Evolutionary conservation across 2,329 filamentous ascomycete species (phyloP), one percentile per base, ranked within the genome.

Genomic region (Clonostachys byssicola): DNA sequence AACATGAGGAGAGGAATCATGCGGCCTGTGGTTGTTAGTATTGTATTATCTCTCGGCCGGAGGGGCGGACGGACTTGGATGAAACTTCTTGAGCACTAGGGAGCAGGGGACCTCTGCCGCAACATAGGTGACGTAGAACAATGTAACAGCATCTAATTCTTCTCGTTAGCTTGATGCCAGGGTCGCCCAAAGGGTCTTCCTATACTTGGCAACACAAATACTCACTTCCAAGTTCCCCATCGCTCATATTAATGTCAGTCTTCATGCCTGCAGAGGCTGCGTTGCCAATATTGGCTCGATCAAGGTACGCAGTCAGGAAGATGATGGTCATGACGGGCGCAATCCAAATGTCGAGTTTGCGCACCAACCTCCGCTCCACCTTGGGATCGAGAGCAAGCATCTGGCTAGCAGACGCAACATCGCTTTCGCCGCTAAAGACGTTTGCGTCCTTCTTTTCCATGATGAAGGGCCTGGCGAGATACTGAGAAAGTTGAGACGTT

Each of bases 281-380:
- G 33, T 55, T 53, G 33, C 57, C 57, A 43, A 55, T 51, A 44
- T 55, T 55, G 34, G 51, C 47, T 13, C 55, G 51, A 43, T 56
- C 55, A 30, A 58, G 51, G 40, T 52, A 58, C 9, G 68, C 49
- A 61, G 62, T 42, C 54, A 63, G 23, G 60, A 66, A 44, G 56
- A 64, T 69, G 62, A 73, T 14, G 64, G 70, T 53, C 51, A 59
- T 54, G 43, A 62, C 54, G 12, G 62, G 61, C 30, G 63, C 46
- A 16, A 65, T 56, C 10, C 56, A 54, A 13, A 57, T 35, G 45
- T 65, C 62, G 23, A 63, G 61, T 48, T 65, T 64, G 17, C 59
- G 51, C 30, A 59, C 44, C 7, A 64, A 54, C 13, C 48, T 48
- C 34, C 50, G 57, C 47, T 65, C 58, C 33, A 40, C 20, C 33